phyloP scores from a whole-genome alignment of 768 basidiomycete genomes.

The Mycena venus region DNA sequence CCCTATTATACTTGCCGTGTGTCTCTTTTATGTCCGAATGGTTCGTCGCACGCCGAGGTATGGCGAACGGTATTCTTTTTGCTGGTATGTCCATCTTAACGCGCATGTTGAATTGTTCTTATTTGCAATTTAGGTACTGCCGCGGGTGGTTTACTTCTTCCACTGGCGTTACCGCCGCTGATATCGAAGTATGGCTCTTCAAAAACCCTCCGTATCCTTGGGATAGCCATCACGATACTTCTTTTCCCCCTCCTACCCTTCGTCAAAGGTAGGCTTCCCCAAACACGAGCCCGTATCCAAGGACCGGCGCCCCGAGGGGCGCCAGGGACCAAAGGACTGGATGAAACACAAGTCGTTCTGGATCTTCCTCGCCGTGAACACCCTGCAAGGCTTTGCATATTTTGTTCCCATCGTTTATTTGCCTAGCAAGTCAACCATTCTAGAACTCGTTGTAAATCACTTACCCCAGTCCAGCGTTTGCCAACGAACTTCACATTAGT shows the following conservation, averaged over 20 bases:
- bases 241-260: slow-evolving; percentile 40
- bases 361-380: slow-evolving; percentile 40
- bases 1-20: slow-evolving; percentile 41
- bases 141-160: slow-evolving; percentile 43
- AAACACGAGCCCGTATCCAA: slow-evolving; percentile 19
- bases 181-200: slow-evolving; percentile 37
- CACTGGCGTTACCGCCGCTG: slow-evolving; percentile 39
- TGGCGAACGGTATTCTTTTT: slow-evolving; percentile 49
- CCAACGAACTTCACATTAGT: slow-evolving; percentile 37
- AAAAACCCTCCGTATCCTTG: slow-evolving; percentile 41
- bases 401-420: slow-evolving; percentile 45
- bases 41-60: slow-evolving; percentile 45
- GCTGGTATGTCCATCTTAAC: slow-evolving; percentile 34
- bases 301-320: slow-evolving; percentile 15
- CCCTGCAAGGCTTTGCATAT: slow-evolving; percentile 40
- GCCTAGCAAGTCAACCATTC: slow-evolving; percentile 36
- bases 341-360: slow-evolving; percentile 34
- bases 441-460: not conserved
- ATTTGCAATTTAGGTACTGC: slow-evolving; percentile 33
- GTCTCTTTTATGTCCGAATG: slow-evolving; percentile 48
- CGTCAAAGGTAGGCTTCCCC: slow-evolving; percentile 40
- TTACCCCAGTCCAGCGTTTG: slow-evolving; percentile 37
- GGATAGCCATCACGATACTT: slow-evolving; percentile 28
- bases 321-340: slow-evolving; percentile 22
- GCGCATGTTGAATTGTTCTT: not conserved